These are phyloP conservation scores for Diaporthe destruens DNA, from an alignment of 2,329 filamentous ascomycete species.

Conservation along the genomic window DNA sequence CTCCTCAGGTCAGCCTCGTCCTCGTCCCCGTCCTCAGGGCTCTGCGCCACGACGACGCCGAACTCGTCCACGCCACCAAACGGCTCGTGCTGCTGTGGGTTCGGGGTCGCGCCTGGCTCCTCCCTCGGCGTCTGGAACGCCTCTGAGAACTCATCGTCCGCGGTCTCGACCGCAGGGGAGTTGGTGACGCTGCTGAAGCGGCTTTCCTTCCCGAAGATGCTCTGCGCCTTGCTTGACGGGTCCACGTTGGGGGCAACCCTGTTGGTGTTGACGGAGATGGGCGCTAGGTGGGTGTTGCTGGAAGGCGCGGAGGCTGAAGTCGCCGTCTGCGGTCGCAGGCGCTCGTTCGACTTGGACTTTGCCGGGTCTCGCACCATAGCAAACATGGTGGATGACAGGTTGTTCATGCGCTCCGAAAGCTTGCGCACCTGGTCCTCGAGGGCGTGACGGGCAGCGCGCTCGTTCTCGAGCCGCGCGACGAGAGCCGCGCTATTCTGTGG, in stretches of 20 bases:
- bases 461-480: slow-evolving; percentile 65
- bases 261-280: slow-evolving; percentile 33
- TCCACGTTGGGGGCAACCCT: slow-evolving; percentile 31
- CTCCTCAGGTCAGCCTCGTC: slow-evolving; percentile 49
- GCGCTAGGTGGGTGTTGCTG: slow-evolving; percentile 40
- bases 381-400: slow-evolving; percentile 58
- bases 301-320: slow-evolving; percentile 43
- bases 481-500: slow-evolving; percentile 64
- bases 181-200: slow-evolving; percentile 33
- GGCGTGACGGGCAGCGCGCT: slow-evolving; percentile 66
- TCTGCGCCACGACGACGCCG: slow-evolving; percentile 43
- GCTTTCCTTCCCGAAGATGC: slow-evolving; percentile 54
- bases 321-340: slow-evolving; percentile 42
- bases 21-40: slow-evolving; percentile 52
- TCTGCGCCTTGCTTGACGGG: slow-evolving; percentile 43
- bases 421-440: slow-evolving; percentile 69
- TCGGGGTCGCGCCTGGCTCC: slow-evolving; percentile 51
- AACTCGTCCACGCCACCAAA: slow-evolving; percentile 57
- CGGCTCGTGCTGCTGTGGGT: slow-evolving; percentile 52
- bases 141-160: slow-evolving; percentile 55
- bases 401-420: slow-evolving; percentile 63
- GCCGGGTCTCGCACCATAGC: slow-evolving; percentile 52
- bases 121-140: slow-evolving; percentile 66
- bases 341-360: slow-evolving; percentile 51
- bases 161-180: slow-evolving; percentile 48